phyloP scores from a whole-genome alignment of 345 rosid genomes.

The rapeseed (Brassica napus) region Da-Ae NC_063442.1:2460001-2460500 shows the following conservation, averaged over 20 bases:
- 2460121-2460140: not conserved
- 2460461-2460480: not conserved
- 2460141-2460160: not conserved
- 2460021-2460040: conserved; percentile 26
- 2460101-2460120: not conserved
- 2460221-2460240: not conserved
- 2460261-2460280: not conserved
- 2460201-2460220: not conserved
- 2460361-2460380: not conserved
- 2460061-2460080: conserved; percentile 23
- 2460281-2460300: not conserved
- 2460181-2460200: not conserved
- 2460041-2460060: not conserved
- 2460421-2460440: not conserved
- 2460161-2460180: not conserved
- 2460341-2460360: not conserved
- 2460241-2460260: not conserved
- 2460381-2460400: not conserved
- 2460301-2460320: too few species aligned
- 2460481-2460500: too few species aligned
- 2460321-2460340: not conserved
- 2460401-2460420: too few species aligned
- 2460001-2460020: conserved; percentile 29
- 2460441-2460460: not conserved
- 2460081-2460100: not conserved